Evolutionary conservation across 179 eudicot species (phyloP), one percentile per base, ranked within the genome.

Genomic region (Beta corolliflora): DNA sequence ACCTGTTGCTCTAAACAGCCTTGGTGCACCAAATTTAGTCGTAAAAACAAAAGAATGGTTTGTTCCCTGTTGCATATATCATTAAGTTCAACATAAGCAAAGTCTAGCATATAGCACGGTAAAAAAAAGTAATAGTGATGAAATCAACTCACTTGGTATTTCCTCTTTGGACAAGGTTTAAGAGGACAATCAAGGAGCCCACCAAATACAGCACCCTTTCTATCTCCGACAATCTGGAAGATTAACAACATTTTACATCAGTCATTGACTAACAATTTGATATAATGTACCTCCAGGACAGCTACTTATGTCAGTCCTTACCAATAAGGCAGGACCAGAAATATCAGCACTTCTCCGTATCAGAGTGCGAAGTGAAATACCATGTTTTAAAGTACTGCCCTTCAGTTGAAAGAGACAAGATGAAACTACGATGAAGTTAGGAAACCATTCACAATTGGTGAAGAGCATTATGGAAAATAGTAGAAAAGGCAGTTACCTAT

Each of bases 1-100:
- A 96, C 99, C 98, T 79, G 98, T 96, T 65, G 98, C 88, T 87
- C 97, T 92, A 77, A 94, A 96, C 75, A 96, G 81, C 88, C 97
- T 91, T 76, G 98, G 98, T 83, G 83, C 93, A 81, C 99, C 99
- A 86, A 88, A 88, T 80, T 87, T 81, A 19, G 97, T 96, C 61
- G 99, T 96, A 79, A 96, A 96, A 54, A 96, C 91, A 81, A 96
- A 96, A 48, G 91, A 81, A 83, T 94, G 92, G 80, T 86, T 93
- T 86, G 99, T 92, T 73, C 99, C 99, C 99, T 96, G 91, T 68
- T 53, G 79, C 46, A 82, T 72, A 78, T 73, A 63, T 65, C 79
- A 76, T 72, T 64, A 29, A 66, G 66, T 79, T 71, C 64, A 66
- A 75, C 56, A 69, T 69, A 36, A 44, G 25, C 31, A 9, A 78